A percentile compares a stretch with the other conserved stretches of the same genome.
phyloP scores from a whole-genome alignment of 2,329 filamentous ascomycete genomes.

The Fusarium incarnatum region DNA sequence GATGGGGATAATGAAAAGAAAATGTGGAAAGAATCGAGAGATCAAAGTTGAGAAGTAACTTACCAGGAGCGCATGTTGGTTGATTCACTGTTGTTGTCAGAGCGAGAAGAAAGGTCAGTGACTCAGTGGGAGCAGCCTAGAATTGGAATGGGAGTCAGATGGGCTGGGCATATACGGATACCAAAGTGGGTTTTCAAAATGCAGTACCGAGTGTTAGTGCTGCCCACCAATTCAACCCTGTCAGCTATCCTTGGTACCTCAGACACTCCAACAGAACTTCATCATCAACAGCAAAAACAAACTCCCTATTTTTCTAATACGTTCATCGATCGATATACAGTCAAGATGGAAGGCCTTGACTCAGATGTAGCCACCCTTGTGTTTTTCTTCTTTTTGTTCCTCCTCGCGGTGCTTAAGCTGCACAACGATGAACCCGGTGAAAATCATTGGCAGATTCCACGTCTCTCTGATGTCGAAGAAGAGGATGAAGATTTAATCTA shows the following conservation, averaged over 20 bases:
- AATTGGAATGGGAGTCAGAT: neutral
- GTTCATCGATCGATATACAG: neutral
- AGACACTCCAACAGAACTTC: neutral
- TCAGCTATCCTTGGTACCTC: neutral
- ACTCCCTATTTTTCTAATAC: neutral
- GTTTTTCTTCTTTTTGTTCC: neutral
- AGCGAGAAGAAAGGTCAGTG: neutral
- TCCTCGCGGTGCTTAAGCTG: neutral
- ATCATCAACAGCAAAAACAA: neutral
- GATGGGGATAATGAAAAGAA: neutral
- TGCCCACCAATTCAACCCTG: neutral
- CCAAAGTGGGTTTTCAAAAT: neutral
- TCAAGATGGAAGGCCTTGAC: neutral
- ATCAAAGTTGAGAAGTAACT: neutral
- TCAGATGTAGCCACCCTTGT: neutral
- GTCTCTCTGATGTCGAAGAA: neutral
- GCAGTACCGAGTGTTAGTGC: neutral
- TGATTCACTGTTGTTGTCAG: neutral
- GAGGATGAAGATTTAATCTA: neutral
- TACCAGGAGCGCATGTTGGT: neutral
- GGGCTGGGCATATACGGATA: neutral
- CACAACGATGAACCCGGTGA: neutral
- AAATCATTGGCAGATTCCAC: neutral
- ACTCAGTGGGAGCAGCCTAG: neutral
- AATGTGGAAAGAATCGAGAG: neutral